phyloP scores from a whole-genome alignment of 306 rosid genomes.

The Acacia acuminata region DNA sequence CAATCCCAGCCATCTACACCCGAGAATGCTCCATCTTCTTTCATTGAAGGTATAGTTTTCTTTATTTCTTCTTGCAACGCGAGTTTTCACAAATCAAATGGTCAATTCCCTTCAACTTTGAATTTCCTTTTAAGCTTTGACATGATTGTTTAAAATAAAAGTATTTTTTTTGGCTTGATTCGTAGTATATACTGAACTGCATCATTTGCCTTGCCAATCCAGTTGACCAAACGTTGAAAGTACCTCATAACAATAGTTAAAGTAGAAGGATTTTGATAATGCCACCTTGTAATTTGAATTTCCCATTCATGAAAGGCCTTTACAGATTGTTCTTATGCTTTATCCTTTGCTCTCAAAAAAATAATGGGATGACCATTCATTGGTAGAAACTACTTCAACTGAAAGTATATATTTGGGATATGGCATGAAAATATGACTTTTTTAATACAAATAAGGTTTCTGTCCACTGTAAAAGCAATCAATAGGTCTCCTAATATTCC shows the following conservation, averaged over 20 bases:
- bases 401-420: constrained; percentile 13
- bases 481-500: not conserved
- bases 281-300: not conserved
- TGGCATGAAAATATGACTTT: not conserved
- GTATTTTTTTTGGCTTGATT: constrained; percentile 13
- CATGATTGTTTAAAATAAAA: not conserved
- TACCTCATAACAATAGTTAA: not conserved
- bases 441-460: not conserved
- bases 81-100: not conserved
- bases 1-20: not conserved
- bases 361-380: not conserved
- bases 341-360: not conserved
- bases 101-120: not conserved
- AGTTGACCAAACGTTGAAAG: not conserved
- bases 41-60: constrained; percentile 32
- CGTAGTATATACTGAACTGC: not conserved
- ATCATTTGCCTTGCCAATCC: constrained; percentile 11
- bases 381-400: not conserved
- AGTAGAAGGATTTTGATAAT: constrained; percentile 5
- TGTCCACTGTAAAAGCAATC: not conserved
- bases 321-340: not conserved
- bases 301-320: not conserved
- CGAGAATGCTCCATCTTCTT: not conserved
- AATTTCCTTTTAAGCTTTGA: not conserved
- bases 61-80: constrained; percentile 9